Evolutionary conservation across 2,329 filamentous ascomycete species (phyloP).

Genomic region (Cladosporium velox): DNA sequence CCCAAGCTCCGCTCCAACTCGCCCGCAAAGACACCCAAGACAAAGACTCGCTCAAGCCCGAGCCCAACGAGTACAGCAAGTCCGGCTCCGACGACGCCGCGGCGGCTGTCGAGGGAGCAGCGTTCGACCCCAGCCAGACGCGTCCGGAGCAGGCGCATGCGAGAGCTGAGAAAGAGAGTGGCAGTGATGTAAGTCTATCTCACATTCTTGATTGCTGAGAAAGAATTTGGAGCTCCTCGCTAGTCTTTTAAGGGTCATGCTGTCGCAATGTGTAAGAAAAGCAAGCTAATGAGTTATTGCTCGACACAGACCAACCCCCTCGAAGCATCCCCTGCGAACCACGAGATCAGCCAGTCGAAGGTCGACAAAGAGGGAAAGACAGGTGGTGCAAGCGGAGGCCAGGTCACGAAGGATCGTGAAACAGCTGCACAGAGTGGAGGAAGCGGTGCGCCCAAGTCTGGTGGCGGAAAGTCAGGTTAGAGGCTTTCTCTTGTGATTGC

Average conservation of each 20-base stretch:
- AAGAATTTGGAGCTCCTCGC: too few species aligned
- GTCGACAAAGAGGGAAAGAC: constrained; percentile 43
- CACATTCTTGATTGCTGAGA: too few species aligned
- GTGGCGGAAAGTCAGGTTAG: constrained; percentile 36
- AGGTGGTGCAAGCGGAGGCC: constrained; percentile 28
- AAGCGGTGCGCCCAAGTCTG: constrained; percentile 42
- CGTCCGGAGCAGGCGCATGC: constrained; percentile 62
- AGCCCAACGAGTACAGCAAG: constrained; percentile 67
- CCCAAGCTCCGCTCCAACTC: not conserved
- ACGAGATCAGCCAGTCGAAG: constrained; percentile 56
- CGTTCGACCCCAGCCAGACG: constrained; percentile 70
- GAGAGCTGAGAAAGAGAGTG: constrained; percentile 40
- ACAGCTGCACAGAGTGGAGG: constrained; percentile 35
- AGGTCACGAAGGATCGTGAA: constrained; percentile 30
- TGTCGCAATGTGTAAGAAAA: not conserved
- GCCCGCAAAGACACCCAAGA: constrained; percentile 48
- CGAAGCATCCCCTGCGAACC: constrained; percentile 63
- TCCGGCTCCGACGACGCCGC: constrained; percentile 65
- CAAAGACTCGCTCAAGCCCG: constrained; percentile 64
- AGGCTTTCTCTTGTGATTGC: not conserved
- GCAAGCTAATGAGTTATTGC: not conserved
- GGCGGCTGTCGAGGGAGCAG: constrained; percentile 57
- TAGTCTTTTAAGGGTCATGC: too few species aligned
- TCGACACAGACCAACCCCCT: constrained; percentile 50
- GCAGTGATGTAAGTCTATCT: constrained; percentile 21